phyloP scores from a whole-genome alignment of 371 early-diverging fungal species.

The Circinella umbellata region DNA sequence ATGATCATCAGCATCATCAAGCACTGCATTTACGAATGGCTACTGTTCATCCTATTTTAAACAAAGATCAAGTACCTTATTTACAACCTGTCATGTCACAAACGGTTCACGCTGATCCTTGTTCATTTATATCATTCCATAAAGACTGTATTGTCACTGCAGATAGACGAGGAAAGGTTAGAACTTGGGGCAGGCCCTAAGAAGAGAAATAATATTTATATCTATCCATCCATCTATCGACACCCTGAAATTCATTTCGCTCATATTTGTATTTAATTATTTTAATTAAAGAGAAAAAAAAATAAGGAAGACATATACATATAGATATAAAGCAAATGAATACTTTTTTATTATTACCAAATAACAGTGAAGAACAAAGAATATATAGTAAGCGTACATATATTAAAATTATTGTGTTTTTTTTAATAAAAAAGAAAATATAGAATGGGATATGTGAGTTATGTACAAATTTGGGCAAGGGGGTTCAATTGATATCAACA shows the following conservation, averaged over 20 bases:
- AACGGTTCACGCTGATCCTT: conserved; percentile 75
- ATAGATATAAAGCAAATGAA: too few species aligned
- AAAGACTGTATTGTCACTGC: conserved; percentile 83
- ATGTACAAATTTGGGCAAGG: neutral
- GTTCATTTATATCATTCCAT: conserved; percentile 71
- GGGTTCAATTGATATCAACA: conserved; percentile 4
- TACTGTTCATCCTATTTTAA: conserved; percentile 63
- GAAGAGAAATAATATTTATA: neutral
- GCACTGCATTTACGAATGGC: conserved; percentile 34
- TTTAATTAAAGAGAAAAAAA: too few species aligned
- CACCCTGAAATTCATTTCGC: neutral
- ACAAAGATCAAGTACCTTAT: conserved; percentile 75
- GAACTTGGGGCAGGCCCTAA: conserved; percentile 71
- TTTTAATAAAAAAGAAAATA: neutral
- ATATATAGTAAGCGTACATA: too few species aligned
- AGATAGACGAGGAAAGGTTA: conserved; percentile 81
- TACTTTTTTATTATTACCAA: too few species aligned
- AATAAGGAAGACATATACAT: too few species aligned
- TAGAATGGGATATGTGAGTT: neutral
- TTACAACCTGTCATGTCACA: conserved; percentile 79
- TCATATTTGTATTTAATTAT: too few species aligned
- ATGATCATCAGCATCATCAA: conserved; percentile 7
- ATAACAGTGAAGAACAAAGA: too few species aligned
- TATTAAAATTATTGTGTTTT: neutral
- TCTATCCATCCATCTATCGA: neutral